Percentiles rank a stretch among this genome's conserved stretches.
These are phyloP conservation scores for Tulasnella sp. DNA, from an alignment of 768 basidiomycete species.

Conservation along the genomic window DNA sequence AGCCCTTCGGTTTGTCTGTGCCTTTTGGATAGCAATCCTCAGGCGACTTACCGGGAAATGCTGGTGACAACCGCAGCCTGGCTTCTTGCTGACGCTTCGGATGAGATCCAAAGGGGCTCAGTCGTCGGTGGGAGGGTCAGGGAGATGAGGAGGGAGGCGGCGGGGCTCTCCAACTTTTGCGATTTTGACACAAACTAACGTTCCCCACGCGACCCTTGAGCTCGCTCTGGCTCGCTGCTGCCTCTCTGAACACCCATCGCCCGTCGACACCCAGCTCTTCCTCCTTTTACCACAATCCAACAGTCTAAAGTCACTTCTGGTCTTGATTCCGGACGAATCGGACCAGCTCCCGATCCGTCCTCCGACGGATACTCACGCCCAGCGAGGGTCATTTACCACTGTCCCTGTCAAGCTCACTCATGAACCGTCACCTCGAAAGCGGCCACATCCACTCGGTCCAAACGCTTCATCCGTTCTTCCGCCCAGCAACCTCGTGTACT, in stretches of 20 bases:
- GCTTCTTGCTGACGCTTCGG: not conserved
- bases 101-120: not conserved
- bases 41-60: not conserved
- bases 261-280: not conserved
- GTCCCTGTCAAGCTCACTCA: not conserved
- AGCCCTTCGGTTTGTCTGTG: not conserved
- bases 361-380: not conserved
- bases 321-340: not conserved
- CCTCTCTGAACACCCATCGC: not conserved
- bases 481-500: not conserved
- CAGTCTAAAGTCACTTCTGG: slow-evolving; percentile 2
- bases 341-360: not conserved
- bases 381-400: not conserved
- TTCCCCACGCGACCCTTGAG: not conserved
- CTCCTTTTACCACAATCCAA: not conserved
- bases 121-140: not conserved
- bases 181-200: not conserved
- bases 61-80: not conserved
- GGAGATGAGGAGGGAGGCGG: not conserved
- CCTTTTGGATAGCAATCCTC: not conserved
- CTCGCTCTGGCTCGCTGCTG: not conserved
- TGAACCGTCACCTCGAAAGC: not conserved
- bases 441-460: not conserved
- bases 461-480: not conserved
- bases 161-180: not conserved